phyloP scores from a whole-genome alignment of 768 basidiomycete genomes.

The Lyophyllum decastes region DNA sequence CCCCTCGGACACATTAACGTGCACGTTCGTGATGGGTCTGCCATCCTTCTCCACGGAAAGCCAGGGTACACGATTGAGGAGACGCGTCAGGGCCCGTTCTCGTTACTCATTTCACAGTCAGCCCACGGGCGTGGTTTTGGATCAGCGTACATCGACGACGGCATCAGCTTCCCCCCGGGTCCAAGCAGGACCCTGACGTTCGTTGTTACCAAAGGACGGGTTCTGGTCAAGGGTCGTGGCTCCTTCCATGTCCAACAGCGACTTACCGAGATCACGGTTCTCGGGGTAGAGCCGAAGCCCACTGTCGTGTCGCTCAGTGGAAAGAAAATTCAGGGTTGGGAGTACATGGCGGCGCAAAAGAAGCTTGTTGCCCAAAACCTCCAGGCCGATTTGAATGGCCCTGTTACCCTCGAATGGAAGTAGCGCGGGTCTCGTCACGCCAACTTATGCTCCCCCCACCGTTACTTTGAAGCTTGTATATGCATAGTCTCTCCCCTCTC shows the following conservation, averaged over 20 bases:
- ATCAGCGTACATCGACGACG: conserved; percentile 70
- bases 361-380: conserved; percentile 42
- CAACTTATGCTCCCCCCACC: no score
- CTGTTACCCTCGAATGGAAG: conserved; percentile 25
- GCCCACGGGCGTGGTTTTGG: conserved; percentile 53
- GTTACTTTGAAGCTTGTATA: no score
- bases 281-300: conserved; percentile 52
- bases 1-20: conserved; percentile 78
- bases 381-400: conserved; percentile 43
- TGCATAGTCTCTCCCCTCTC: no score
- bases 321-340: conserved; percentile 32
- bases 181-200: conserved; percentile 51
- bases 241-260: conserved; percentile 45
- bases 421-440: neutral
- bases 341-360: conserved; percentile 37
- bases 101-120: conserved; percentile 60
- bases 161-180: conserved; percentile 60
- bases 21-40: conserved; percentile 70
- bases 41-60: conserved; percentile 59
- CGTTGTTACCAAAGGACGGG: conserved; percentile 28
- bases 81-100: conserved; percentile 62
- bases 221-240: conserved; percentile 41
- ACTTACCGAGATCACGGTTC: conserved; percentile 54
- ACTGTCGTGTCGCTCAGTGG: conserved; percentile 40
- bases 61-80: conserved; percentile 72